These are phyloP conservation scores for Trebouxia gelatinosa DNA, from an alignment of 163 green algal genomes.

Conservation along the genomic window DNA sequence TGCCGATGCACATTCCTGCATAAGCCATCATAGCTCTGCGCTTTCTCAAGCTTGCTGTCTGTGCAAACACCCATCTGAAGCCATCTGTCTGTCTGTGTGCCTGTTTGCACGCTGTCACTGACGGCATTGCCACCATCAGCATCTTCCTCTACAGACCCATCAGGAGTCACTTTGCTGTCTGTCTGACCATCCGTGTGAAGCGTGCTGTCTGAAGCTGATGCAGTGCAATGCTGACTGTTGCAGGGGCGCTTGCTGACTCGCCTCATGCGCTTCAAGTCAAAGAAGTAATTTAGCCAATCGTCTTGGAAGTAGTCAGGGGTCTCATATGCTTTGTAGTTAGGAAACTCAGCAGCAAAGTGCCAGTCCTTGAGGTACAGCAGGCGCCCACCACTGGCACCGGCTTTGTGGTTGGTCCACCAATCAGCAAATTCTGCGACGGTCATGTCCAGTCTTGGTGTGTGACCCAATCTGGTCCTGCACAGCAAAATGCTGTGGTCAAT, in stretches of 20 bases:
- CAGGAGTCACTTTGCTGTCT: too few relatives aligned
- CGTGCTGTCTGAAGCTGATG: too few relatives aligned
- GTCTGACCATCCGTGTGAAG: too few relatives aligned
- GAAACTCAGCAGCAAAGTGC: slow-evolving; percentile 78
- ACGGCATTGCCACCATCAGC: too few relatives aligned
- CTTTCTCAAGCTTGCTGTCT: neutral
- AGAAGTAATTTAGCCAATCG: slow-evolving; percentile 95
- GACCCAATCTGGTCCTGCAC: slow-evolving; percentile 41
- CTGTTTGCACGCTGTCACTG: too few relatives aligned
- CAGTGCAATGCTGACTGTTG: too few relatives aligned
- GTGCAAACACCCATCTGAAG: too few relatives aligned
- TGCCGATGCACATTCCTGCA: neutral
- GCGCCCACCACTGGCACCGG: slow-evolving; percentile 9
- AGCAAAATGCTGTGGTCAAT: neutral
- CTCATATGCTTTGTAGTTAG: slow-evolving; percentile 61
- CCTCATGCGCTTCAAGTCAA: slow-evolving; percentile 58
- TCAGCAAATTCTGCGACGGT: slow-evolving; percentile 51
- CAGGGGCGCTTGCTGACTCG: too few relatives aligned
- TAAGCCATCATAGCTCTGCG: neutral
- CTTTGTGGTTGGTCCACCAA: slow-evolving; percentile 52
- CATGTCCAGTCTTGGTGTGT: slow-evolving; percentile 47
- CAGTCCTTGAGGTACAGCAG: slow-evolving; percentile 91
- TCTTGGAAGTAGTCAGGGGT: slow-evolving; percentile 76
- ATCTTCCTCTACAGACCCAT: too few relatives aligned
- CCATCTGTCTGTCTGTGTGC: too few relatives aligned